phyloP scores from a whole-genome alignment of 495 filamentous ascomycete species.

The Annulohypoxylon nitens region DNA sequence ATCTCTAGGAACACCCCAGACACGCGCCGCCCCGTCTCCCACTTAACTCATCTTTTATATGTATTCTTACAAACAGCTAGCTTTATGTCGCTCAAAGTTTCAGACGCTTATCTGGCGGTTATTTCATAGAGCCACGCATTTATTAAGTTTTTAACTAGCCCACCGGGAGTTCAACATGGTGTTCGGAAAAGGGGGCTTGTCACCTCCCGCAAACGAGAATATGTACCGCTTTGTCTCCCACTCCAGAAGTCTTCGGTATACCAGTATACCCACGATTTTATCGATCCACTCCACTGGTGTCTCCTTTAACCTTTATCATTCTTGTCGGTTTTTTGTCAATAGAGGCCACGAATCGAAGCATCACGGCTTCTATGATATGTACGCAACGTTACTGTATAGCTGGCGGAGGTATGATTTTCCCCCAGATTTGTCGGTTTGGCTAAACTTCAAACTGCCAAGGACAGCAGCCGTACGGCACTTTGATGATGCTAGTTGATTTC shows the following conservation, averaged over 20 bases:
- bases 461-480: conserved; percentile 43
- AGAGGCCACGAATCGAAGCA: conserved; percentile 18
- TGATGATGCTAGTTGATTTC: conserved; percentile 27
- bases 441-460: conserved; percentile 51
- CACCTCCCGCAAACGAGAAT: conserved; percentile 16
- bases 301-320: conserved; percentile 23
- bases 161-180: conserved; percentile 22
- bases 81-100: conserved; percentile 12
- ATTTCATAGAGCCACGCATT: conserved; percentile 19
- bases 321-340: conserved; percentile 21
- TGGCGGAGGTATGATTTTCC: conserved; percentile 42
- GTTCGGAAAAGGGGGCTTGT: conserved; percentile 22
- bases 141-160: conserved; percentile 25
- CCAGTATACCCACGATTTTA: conserved; percentile 32
- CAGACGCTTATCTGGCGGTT: conserved; percentile 22
- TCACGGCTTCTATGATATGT: conserved; percentile 33
- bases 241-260: conserved; percentile 13
- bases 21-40: conserved; percentile 40
- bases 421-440: conserved; percentile 47
- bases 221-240: conserved; percentile 22
- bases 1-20: conserved; percentile 26
- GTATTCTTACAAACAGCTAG: conserved; percentile 29
- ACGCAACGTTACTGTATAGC: conserved; percentile 47
- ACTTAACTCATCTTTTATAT: conserved; percentile 20
- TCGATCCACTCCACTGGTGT: conserved; percentile 41